A percentile compares a stretch with the other conserved stretches of the same genome.
Evolutionary conservation across 805 yeast genomes (phyloP).

Genomic region (Komagataella ulmi): DNA sequence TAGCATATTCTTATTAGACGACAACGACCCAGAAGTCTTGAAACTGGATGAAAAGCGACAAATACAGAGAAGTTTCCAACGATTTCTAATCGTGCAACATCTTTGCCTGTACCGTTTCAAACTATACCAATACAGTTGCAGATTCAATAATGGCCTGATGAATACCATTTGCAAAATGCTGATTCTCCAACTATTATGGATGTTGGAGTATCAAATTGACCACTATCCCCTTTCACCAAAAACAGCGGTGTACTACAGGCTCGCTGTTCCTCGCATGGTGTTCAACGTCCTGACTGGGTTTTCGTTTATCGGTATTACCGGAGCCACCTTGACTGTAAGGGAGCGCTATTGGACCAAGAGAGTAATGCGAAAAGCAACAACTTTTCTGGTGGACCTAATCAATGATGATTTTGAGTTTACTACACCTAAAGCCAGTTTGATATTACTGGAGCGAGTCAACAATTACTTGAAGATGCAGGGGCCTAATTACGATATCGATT

Average conservation of each 20-base stretch:
- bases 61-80: neutral
- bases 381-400: neutral
- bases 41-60: neutral
- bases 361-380: neutral
- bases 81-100: neutral
- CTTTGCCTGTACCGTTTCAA: neutral
- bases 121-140: neutral
- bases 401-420: neutral
- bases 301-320: neutral
- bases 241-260: neutral
- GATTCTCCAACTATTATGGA: neutral
- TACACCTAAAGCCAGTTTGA: neutral
- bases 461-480: neutral
- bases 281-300: neutral
- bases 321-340: neutral
- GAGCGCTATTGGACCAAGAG: neutral
- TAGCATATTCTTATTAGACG: neutral
- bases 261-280: neutral
- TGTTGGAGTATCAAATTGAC: neutral
- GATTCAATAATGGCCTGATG: neutral
- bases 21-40: neutral
- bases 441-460: neutral
- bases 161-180: neutral
- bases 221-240: neutral
- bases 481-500: neutral